Base-by-base conservation (phyloP, 208 protist species). In the Wallacemonas sp. region DNA sequence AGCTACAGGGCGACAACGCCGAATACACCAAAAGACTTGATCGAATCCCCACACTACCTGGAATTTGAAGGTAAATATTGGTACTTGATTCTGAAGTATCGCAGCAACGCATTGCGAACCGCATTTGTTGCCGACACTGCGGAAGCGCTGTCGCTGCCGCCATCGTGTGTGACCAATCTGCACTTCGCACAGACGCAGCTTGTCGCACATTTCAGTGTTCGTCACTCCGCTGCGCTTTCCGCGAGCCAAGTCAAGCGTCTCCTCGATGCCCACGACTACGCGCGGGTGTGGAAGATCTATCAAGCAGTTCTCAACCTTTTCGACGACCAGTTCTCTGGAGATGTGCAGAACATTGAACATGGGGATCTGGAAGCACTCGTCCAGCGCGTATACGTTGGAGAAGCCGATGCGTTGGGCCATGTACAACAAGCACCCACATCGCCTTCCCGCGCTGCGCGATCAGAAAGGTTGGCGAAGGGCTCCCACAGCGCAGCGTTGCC, bases 271-370 rank as follows among this genome's bases (percentile, higher is more conserved):
- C 58, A 73, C 61, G 8, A 58, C 24, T 83, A 74, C 41, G 64
- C 73, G 4, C 56, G 67, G 17, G 33, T 83, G 34, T 75, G 72
- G 77, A 58, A 60, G 36, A 31, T 83, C 26, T 72, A 83, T 46
- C 59, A 73, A 38, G 26, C 24, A 4, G 38, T 77, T 14, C 64
- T 70, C 31, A 30, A 47, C n/a, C 38, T 62, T 21, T 49, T 62
- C 28, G 38, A 45, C 39, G 21, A 47, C 34, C 56, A 62, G 38
- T 62, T 62, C 56, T 14, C 56, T 11, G 41, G 30, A 9, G 12
- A 44, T 3, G 11, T 47, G 19, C 36, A 15, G 8, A 2, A 30
- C 15, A 39, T 49, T 4, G 38, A 26, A 11, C 21, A 5, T 3
- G 31, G 38, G 14, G 56, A 62, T 24, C 56, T 62, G 17, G 56